Conservation (phyloP, 1,284 basidiomycete genomes). For the Papiliotrema fonsecae region DNA sequence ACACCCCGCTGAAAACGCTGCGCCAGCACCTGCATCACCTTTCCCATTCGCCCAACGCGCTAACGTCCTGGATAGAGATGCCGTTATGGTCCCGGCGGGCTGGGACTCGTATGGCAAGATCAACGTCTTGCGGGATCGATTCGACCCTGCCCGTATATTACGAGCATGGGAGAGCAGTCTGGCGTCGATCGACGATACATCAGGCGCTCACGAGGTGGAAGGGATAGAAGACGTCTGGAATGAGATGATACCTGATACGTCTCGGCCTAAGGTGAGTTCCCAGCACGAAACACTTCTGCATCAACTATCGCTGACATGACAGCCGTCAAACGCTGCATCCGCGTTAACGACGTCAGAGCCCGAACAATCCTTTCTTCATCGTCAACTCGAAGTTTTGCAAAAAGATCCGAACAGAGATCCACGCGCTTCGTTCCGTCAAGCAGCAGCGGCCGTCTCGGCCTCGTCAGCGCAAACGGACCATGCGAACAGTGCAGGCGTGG, state of each 20-base stretch:
- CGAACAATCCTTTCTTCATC: slow-evolving; percentile 79
- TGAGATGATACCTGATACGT: slow-evolving; percentile 43
- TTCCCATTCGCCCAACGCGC: slow-evolving; percentile 84
- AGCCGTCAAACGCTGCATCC: not conserved
- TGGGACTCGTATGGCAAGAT: slow-evolving; percentile 99
- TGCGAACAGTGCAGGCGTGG: slow-evolving; percentile 52
- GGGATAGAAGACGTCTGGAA: slow-evolving; percentile 44
- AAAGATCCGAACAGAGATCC: slow-evolving; percentile 84
- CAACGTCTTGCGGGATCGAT: slow-evolving; percentile 79
- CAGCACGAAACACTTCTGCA: not conserved
- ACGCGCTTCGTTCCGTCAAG: slow-evolving; percentile 74
- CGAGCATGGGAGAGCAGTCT: slow-evolving; percentile 68
- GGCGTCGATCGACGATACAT: slow-evolving; percentile 5
- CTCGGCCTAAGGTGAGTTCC: slow-evolving; percentile 28
- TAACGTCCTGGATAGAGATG: slow-evolving; percentile 87
- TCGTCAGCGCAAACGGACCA: not conserved
- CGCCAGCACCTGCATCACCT: slow-evolving; percentile 58
- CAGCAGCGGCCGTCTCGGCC: slow-evolving; percentile 50
- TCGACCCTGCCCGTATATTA: slow-evolving; percentile 74
- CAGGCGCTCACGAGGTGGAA: slow-evolving; percentile 23
- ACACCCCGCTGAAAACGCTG: slow-evolving; percentile 16
- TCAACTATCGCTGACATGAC: not conserved
- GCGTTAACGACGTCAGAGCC: slow-evolving; percentile 49
- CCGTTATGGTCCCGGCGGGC: slow-evolving; percentile 84
- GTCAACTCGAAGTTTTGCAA: slow-evolving; percentile 81